A percentile compares a stretch with the other conserved stretches of the same genome.
phyloP scores from a whole-genome alignment of 768 basidiomycete genomes.

The Hebeloma cylindrosporum region DNA sequence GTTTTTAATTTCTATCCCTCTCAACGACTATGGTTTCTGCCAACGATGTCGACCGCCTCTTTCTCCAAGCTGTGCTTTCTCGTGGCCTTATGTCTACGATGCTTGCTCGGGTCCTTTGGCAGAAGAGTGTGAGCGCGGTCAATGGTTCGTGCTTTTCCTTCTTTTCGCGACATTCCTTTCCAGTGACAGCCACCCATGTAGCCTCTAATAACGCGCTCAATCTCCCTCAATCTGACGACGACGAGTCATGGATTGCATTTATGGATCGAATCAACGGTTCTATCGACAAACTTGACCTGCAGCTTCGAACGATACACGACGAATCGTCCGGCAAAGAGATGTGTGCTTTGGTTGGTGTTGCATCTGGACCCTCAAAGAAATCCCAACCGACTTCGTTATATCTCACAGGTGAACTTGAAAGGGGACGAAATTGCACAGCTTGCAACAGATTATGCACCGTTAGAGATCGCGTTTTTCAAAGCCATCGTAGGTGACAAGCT shows the following conservation, averaged over 20 bases:
- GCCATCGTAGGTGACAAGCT: slow-evolving; percentile 58
- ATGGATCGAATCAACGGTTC: slow-evolving; percentile 58
- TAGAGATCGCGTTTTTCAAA: slow-evolving; percentile 85
- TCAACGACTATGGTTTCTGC: slow-evolving; percentile 29
- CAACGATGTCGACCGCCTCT: slow-evolving; percentile 73
- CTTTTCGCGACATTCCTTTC: slow-evolving; percentile 10
- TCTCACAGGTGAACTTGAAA: slow-evolving; percentile 69
- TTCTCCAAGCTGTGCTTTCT: slow-evolving; percentile 77
- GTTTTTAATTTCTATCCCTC: neutral
- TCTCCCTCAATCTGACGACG: slow-evolving; percentile 39
- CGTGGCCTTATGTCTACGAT: slow-evolving; percentile 64
- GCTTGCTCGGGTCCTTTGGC: slow-evolving; percentile 66
- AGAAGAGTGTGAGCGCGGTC: slow-evolving; percentile 65
- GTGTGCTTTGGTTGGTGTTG: slow-evolving; percentile 62
- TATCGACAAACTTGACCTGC: slow-evolving; percentile 70
- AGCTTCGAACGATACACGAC: slow-evolving; percentile 63
- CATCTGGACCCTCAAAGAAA: neutral
- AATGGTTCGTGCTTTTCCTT: slow-evolving; percentile 44
- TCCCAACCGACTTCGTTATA: neutral
- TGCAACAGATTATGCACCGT: slow-evolving; percentile 78
- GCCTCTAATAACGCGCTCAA: slow-evolving; percentile 54
- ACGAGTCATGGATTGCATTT: slow-evolving; percentile 59
- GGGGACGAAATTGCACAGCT: slow-evolving; percentile 81
- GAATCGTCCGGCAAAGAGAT: slow-evolving; percentile 63
- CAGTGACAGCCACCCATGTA: slow-evolving; percentile 26